Conservation (phyloP, 306 rosid genomes). For the Vicia faba region DNA sequence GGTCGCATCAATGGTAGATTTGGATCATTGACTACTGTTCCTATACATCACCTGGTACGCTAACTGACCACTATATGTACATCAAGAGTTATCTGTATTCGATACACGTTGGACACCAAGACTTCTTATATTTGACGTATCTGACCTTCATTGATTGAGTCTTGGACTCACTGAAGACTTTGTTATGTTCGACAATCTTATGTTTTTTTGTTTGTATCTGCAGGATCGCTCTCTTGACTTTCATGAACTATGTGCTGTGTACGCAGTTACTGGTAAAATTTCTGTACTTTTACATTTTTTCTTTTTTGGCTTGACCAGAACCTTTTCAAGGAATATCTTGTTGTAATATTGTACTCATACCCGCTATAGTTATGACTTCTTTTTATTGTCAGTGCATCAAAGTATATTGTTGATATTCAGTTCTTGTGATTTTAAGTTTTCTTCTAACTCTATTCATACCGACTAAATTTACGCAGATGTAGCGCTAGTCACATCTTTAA, state of each 20-base stretch:
- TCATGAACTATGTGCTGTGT: slow-evolving; percentile 88
- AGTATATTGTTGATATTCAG: slow-evolving; percentile 18
- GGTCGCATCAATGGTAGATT: slow-evolving; percentile 97
- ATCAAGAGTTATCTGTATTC: neutral
- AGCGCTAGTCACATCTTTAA: slow-evolving; percentile 89
- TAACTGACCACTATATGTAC: too few relatives aligned
- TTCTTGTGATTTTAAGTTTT: slow-evolving; percentile 14
- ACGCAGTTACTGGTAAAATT: slow-evolving; percentile 86
- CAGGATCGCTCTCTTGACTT: slow-evolving; percentile 99
- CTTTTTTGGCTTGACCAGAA: neutral
- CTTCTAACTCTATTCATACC: slow-evolving; percentile 22
- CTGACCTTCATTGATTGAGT: neutral
- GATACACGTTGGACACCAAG: neutral
- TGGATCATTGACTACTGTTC: slow-evolving; percentile 93
- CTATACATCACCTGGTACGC: slow-evolving; percentile 92
- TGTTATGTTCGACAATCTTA: slow-evolving; percentile 40
- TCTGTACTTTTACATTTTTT: slow-evolving; percentile 24
- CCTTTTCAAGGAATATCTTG: neutral
- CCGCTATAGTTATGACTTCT: slow-evolving; percentile 2
- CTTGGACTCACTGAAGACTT: slow-evolving; percentile 18
- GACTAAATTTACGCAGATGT: slow-evolving; percentile 63
- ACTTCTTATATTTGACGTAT: neutral
- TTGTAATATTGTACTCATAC: neutral
- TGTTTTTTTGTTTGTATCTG: slow-evolving; percentile 25
- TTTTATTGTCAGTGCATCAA: slow-evolving; percentile 5